Base-by-base conservation (phyloP, 306 rosid species). In the Crotalaria pallida region DNA sequence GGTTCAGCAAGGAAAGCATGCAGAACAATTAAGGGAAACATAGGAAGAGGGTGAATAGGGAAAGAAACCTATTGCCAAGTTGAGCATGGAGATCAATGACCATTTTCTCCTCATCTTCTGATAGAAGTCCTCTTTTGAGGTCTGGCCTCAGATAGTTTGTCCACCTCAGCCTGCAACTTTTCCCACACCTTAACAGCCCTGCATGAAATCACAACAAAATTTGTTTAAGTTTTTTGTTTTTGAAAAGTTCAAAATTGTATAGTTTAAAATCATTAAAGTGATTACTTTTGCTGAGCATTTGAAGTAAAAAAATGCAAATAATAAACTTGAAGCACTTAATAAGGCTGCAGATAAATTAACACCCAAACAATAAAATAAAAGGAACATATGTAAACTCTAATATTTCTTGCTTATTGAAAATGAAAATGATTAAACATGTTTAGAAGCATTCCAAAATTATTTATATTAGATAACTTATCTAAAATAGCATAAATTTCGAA, bases 141-240 rank as follows among this genome's bases (percentile, higher is more conserved):
- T 94, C 98, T 31, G 98, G 98, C 57, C 98, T 83, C 0, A 94
- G 78, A 58, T 94, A 90, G 36, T 94, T 94, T 11, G 97, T 90
- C 98, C 98, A 94, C 75, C 98, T 82, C 4, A 94, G 82, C 69
- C 98, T 84, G 77, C 98, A 94, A 82, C 98, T 94, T 57, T 94
- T 94, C 7, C 98, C 98, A 73, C 98, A 94, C 83, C 98, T 87
- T 53, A 94, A 65, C 2, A 92, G 57, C 45, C 96, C 98, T 92
- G 90, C 82, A 86, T 65, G 59, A 55, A 68, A 10, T 26, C 52
- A 67, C 31, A 40, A 13, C 12, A n/a, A n/a, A n/a, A n/a, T n/a
- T n/a, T n/a, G n/a, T n/a, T n/a, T n/a, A n/a, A n/a, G n/a, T n/a
- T n/a, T n/a, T n/a, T n/a, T n/a, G n/a, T n/a, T n/a, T n/a, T n/a